Conservation (phyloP, 1,284 basidiomycete genomes). For the Ustilago xerochloae region DNA sequence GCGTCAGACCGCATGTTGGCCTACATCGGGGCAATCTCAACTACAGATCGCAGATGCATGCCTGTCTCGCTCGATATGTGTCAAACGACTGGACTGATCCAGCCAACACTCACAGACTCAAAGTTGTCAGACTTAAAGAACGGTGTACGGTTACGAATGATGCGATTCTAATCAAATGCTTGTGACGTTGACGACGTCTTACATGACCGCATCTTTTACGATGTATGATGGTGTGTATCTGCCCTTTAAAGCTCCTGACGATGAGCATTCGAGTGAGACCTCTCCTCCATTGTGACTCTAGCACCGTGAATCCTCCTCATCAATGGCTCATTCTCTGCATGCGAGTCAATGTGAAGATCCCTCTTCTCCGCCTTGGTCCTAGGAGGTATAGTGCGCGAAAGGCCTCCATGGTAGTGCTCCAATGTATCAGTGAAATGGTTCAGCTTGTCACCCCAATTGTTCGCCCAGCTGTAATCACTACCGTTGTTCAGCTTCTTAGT, state of each 20-base stretch:
- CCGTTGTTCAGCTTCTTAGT: slow-evolving; percentile 54
- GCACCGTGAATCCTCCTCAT: slow-evolving; percentile 41
- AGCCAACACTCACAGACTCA: too few species aligned
- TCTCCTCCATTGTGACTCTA: slow-evolving; percentile 25
- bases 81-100: too few species aligned
- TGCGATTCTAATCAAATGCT: neutral
- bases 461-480: slow-evolving; percentile 52
- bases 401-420: slow-evolving; percentile 55
- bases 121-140: too few species aligned
- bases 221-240: neutral
- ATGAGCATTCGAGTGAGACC: slow-evolving; percentile 23
- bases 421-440: slow-evolving; percentile 42
- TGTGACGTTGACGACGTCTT: neutral
- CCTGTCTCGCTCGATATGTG: too few species aligned
- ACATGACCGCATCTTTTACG: neutral
- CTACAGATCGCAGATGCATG: neutral
- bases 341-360: slow-evolving; percentile 25
- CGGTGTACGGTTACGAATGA: too few species aligned
- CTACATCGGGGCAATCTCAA: neutral
- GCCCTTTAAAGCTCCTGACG: slow-evolving; percentile 34
- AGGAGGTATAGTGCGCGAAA: slow-evolving; percentile 31
- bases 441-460: slow-evolving; percentile 47
- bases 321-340: slow-evolving; percentile 40
- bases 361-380: slow-evolving; percentile 21
- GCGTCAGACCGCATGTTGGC: slow-evolving; percentile 1